Evolutionary conservation across 768 basidiomycete species (phyloP).

Genomic region (Neoboletus subvelutipes): DNA sequence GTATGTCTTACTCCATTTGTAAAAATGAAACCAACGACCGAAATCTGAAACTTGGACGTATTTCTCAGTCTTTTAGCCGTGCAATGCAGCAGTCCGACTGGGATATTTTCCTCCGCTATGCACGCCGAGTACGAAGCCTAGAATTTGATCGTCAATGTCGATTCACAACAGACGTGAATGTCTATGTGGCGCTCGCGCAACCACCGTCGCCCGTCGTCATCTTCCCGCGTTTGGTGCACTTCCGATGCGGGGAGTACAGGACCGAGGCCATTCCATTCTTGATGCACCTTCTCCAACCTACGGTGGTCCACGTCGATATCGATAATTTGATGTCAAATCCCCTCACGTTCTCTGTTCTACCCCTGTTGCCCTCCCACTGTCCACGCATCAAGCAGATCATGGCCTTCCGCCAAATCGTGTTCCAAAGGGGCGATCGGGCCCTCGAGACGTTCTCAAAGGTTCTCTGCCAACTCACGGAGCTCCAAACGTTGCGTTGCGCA

Average conservation of each 20-base stretch:
- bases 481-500: slow-evolving; percentile 27
- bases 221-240: slow-evolving; percentile 29
- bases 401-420: slow-evolving; percentile 30
- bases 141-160: slow-evolving; percentile 31
- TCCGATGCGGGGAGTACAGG: slow-evolving; percentile 28
- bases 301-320: slow-evolving; percentile 29
- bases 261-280: slow-evolving; percentile 25
- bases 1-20: slow-evolving; percentile 10
- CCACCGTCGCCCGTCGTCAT: slow-evolving; percentile 19
- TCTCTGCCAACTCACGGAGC: slow-evolving; percentile 23
- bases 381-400: slow-evolving; percentile 29
- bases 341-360: slow-evolving; percentile 18
- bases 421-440: slow-evolving; percentile 25
- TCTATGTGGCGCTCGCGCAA: slow-evolving; percentile 17
- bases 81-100: slow-evolving; percentile 25
- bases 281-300: slow-evolving; percentile 24
- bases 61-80: slow-evolving; percentile 24
- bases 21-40: background rate
- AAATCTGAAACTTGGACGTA: slow-evolving; percentile 6
- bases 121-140: slow-evolving; percentile 31
- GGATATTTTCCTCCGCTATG: slow-evolving; percentile 29
- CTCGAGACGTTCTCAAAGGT: slow-evolving; percentile 25
- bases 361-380: slow-evolving; percentile 21
- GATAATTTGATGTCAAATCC: slow-evolving; percentile 30
- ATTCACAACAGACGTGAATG: slow-evolving; percentile 21